phyloP scores from a whole-genome alignment of 2,329 filamentous ascomycete species.

The Cryphonectria nitschkei region DNA sequence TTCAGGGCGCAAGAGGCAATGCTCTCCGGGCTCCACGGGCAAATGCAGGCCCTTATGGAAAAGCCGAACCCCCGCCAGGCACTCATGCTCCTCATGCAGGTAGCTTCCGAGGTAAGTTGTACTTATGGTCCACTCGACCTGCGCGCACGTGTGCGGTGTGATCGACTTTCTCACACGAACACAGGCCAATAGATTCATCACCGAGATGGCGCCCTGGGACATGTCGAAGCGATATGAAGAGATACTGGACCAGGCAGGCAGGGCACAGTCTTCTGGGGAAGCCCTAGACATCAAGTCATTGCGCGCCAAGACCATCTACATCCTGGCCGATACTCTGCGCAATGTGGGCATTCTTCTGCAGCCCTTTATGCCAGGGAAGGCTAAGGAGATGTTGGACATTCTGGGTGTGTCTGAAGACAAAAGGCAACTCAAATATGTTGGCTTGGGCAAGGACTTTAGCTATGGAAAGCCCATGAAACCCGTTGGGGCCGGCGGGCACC shows the following conservation, averaged over 20 bases:
- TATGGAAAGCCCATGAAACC: conserved; percentile 63
- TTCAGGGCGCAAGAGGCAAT: conserved; percentile 17
- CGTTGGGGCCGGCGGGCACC: conserved; percentile 43
- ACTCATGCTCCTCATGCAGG: conserved; percentile 55
- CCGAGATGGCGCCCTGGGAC: conserved; percentile 70
- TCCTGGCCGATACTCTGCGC: conserved; percentile 75
- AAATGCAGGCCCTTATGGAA: conserved; percentile 22
- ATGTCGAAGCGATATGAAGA: conserved; percentile 42
- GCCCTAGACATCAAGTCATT: conserved; percentile 47
- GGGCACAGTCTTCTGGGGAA: conserved; percentile 32
- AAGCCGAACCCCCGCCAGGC: conserved; percentile 24
- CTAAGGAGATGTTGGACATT: conserved; percentile 72
- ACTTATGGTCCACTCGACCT: conserved; percentile 9
- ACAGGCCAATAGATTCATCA: conserved; percentile 70
- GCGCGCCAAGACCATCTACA: conserved; percentile 62
- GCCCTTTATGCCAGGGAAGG: conserved; percentile 86
- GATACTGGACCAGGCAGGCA: background rate
- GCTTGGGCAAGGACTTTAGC: conserved; percentile 63
- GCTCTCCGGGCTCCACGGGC: conserved; percentile 1
- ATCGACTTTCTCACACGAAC: conserved; percentile 22
- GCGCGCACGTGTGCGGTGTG: too few species aligned
- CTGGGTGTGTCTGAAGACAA: conserved; percentile 69
- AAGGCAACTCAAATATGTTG: conserved; percentile 66
- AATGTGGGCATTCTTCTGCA: conserved; percentile 84
- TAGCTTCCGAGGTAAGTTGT: conserved; percentile 59